Conservation (phyloP, 345 rosid genomes). For the Populus deltoides region DNA sequence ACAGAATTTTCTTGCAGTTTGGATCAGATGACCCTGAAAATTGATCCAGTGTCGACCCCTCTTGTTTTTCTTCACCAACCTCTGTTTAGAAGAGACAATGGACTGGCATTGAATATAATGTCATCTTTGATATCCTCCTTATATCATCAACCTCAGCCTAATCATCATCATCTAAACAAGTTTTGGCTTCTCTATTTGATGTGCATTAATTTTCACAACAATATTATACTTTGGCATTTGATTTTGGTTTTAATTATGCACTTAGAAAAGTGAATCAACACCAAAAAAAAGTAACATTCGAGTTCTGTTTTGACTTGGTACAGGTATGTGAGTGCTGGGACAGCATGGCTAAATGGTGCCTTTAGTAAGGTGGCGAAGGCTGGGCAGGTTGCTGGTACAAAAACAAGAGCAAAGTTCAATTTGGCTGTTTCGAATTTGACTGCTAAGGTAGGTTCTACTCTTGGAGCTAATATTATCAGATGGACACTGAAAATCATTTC, state of each 20-base stretch:
- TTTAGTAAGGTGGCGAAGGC: conserved; percentile 85
- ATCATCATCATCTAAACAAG: neutral
- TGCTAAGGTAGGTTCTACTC: conserved; percentile 55
- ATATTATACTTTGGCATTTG: neutral
- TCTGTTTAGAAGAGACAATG: neutral
- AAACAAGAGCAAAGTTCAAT: conserved; percentile 83
- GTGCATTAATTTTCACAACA: neutral
- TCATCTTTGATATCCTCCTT: neutral
- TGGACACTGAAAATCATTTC: neutral
- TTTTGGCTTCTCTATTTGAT: neutral
- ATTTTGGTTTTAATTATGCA: neutral
- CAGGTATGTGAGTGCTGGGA: conserved; percentile 79
- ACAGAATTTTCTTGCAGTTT: neutral
- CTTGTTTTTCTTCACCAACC: neutral
- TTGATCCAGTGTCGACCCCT: neutral
- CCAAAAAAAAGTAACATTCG: neutral
- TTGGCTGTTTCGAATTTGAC: conserved; percentile 77
- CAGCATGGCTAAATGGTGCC: conserved; percentile 93
- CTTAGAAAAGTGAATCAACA: neutral
- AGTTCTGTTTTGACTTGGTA: conserved; percentile 11
- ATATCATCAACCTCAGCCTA: neutral
- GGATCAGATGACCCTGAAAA: neutral
- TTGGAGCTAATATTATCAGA: conserved; percentile 4
- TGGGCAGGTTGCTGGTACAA: conserved; percentile 80
- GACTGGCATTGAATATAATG: neutral